Conservation (phyloP, 768 basidiomycete genomes). For the Termitomyces sp. region DNA sequence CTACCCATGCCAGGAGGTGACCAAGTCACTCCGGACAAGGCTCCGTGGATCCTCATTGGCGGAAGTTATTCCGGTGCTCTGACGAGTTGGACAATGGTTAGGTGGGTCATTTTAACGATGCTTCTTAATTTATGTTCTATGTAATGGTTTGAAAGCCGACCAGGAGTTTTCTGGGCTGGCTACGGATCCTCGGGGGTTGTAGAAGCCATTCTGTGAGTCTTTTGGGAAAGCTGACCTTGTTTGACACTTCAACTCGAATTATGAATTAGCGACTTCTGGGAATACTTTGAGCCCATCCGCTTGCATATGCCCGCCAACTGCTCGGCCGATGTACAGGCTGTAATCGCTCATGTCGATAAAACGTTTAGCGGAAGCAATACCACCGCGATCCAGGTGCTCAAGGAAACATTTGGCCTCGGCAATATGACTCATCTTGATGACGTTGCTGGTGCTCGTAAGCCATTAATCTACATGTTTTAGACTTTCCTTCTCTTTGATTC, state of each 20-base stretch:
- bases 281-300: conserved; percentile 68
- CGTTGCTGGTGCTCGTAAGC: conserved; percentile 51
- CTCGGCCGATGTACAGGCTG: conserved; percentile 63
- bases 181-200: conserved; percentile 66
- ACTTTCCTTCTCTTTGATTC: not conserved
- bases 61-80: conserved; percentile 46
- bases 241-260: not conserved
- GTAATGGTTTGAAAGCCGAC: conserved; percentile 35
- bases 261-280: conserved; percentile 47
- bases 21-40: conserved; percentile 48
- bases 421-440: conserved; percentile 59
- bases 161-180: conserved; percentile 57
- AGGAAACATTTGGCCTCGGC: conserved; percentile 54
- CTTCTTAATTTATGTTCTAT: not conserved
- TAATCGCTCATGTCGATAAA: conserved; percentile 54
- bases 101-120: conserved; percentile 31
- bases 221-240: not conserved
- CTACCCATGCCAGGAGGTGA: conserved; percentile 66
- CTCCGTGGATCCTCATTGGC: conserved; percentile 45
- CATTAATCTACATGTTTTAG: not conserved
- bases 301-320: conserved; percentile 68
- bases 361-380: conserved; percentile 41
- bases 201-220: conserved; percentile 45
- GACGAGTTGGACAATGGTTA: conserved; percentile 65
- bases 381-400: conserved; percentile 45